Evolutionary conservation across 306 rosid genomes (phyloP), one percentile per base, ranked within the genome.

Genomic region (Arachis stenosperma): DNA sequence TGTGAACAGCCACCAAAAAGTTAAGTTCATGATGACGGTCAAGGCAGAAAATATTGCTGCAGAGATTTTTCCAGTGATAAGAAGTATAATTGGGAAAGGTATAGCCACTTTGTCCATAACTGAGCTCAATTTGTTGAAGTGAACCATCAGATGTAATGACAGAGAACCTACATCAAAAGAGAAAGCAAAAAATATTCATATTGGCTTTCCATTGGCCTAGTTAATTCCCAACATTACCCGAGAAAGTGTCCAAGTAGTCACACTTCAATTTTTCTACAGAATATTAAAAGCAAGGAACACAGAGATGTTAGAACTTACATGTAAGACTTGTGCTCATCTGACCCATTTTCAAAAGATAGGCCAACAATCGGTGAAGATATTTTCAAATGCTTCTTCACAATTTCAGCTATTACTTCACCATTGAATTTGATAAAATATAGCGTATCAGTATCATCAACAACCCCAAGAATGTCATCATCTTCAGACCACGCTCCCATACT

Each of bases 401-500:
- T 73, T 86, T 91, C 86, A 22, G 81, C 73, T 60, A 91, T 83
- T 69, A 89, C 90, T 58, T 88, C 96, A 48, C 98, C 99, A 29
- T 79, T 88, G 48, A 77, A 81, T 78, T 90, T 91, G 81, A 94
- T 82, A 81, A 94, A 89, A 88, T 87, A 90, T 36, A 94, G 67
- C 7, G 91, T 83, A 79, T 87, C 90, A 48, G 73, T 75, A 42
- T 94, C 91, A 69, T 91, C 97, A 68, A 78, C 85, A 77, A 94
- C 88, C 59, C 97, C 97, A 64, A 94, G 96, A 88, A 91, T 67
- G 57, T 88, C 89, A 67, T 88, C 92, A 63, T 83, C 85, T 54
- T 87, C 93, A 2, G 99, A 94, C 97, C 98, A 94, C 69, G 90
- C 78, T 77, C 99, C 99, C 48, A 85, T 64, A 57, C 86, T 86